Percentiles rank a stretch among this genome's conserved stretches.
These are phyloP conservation scores for Alternaria panax DNA, from an alignment of 2,329 filamentous ascomycete genomes.

Conservation along the genomic window DNA sequence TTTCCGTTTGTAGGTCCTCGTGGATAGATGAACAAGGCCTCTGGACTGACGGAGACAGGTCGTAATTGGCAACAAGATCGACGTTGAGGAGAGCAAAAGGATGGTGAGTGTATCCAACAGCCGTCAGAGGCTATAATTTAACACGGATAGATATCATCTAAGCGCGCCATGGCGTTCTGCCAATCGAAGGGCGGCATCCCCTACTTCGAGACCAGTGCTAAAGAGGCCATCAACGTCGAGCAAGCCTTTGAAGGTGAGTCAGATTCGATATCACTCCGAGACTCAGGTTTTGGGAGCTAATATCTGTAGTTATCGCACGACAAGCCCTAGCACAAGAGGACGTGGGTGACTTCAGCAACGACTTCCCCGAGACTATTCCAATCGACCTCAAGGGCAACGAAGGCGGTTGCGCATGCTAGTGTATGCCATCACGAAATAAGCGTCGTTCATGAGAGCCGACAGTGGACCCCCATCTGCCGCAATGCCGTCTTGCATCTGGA, in stretches of 20 bases:
- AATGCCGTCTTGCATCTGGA: constrained; percentile 22
- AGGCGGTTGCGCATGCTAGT: constrained; percentile 88
- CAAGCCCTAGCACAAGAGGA: constrained; percentile 97
- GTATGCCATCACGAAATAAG: constrained; percentile 11
- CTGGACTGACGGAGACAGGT: constrained; percentile 63
- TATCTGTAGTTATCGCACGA: constrained; percentile 80
- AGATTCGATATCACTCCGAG: not conserved
- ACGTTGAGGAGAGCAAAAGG: constrained; percentile 96
- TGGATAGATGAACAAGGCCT: constrained; percentile 19
- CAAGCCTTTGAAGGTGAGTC: constrained; percentile 72
- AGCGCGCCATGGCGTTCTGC: constrained; percentile 96
- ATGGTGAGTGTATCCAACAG: constrained; percentile 64
- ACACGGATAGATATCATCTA: constrained; percentile 77
- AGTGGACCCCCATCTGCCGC: constrained; percentile 7
- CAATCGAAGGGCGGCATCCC: constrained; percentile 97
- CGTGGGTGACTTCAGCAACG: constrained; percentile 95
- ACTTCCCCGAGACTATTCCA: constrained; percentile 97
- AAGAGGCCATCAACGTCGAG: constrained; percentile 98
- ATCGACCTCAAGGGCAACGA: constrained; percentile 95
- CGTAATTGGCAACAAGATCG: constrained; percentile 98
- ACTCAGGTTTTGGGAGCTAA: constrained; percentile 3
- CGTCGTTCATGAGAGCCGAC: constrained; percentile 7
- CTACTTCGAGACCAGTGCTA: constrained; percentile 99
- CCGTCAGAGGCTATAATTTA: not conserved
- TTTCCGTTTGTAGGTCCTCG: constrained; percentile 84